Evolutionary conservation across 352 stramenopile species (phyloP), one percentile per base, ranked within the genome.

Genomic region (Phytophthora podocarpi): DNA sequence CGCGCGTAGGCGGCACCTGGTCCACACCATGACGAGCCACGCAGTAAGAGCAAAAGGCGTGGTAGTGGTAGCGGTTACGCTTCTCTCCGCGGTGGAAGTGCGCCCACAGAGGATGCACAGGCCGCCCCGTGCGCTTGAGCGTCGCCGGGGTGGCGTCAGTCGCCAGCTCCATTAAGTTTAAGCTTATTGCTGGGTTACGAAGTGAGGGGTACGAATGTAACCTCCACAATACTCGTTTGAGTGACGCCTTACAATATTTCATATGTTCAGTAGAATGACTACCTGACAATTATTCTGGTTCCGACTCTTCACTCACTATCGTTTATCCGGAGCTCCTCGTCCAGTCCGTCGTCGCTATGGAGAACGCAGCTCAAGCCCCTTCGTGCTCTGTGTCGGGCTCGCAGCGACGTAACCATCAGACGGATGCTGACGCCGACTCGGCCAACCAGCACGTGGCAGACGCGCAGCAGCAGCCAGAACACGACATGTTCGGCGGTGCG

Each of bases 401-500:
- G 6, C 66, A 74, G 61, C 59, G 52, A 42, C 73, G 56, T 21
- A 47, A 77, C 32, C 53, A 31, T 9, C 31, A 46, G 42, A 37
- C 18, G 21, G 28, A 66, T 12, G 40, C 47, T 26, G 60, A 71
- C 12, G 35, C 49, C 21, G 61, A 64, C 12, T 47, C 56, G 32
- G 30, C 34, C 23, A 55, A 67, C 12, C 52, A 59, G 8, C 53
- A 71, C 16, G 39, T 21, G 16, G 36, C 45, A 16, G 50, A 62
- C 31, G 39, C 49, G 37, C 43, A 64, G 39, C 43, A 47, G 37
- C 37, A 67, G 50, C 47, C 32, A 13, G 76, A 91, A 59, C 85
- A 95, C 67, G 87, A 95, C 75, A 90, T 95, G 40, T 95, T 95
- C 67, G 85, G 83, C 36, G 85, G 85, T 95, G 53, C 50, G 79